Evolutionary conservation across 805 yeast genomes (phyloP).

Genomic region (Candida coquimbonensis): DNA sequence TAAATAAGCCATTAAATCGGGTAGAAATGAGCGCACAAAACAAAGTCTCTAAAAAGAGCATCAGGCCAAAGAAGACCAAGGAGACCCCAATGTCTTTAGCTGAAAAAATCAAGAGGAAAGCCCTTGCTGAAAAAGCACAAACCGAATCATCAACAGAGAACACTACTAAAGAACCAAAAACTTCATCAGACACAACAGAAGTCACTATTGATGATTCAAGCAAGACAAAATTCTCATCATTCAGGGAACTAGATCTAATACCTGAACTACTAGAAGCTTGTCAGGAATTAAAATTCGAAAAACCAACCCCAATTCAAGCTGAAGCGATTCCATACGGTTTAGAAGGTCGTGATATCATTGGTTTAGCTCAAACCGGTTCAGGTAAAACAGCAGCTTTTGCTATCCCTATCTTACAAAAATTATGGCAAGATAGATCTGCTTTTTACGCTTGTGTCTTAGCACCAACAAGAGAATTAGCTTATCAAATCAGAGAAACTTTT

Average conservation of each 20-base stretch:
- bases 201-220: conserved; percentile 8
- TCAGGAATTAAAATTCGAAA: conserved; percentile 60
- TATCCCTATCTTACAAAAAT: conserved; percentile 82
- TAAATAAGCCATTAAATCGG: neutral
- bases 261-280: conserved; percentile 80
- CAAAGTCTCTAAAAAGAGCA: conserved; percentile 16
- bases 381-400: conserved; percentile 99
- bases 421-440: conserved; percentile 86
- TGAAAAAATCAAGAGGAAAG: conserved; percentile 44
- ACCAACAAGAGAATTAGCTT: conserved; percentile 81
- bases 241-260: conserved; percentile 55
- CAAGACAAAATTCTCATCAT: conserved; percentile 30
- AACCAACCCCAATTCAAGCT: conserved; percentile 91
- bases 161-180: conserved; percentile 1
- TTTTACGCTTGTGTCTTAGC: conserved; percentile 84
- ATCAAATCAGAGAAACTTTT: conserved; percentile 88
- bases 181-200: conserved; percentile 12
- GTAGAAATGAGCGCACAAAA: conserved; percentile 2
- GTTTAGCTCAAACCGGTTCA: conserved; percentile 95
- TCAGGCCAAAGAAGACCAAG: conserved; percentile 21
- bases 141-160: conserved; percentile 1
- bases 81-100: conserved; percentile 44
- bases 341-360: conserved; percentile 87
- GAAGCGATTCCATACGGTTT: conserved; percentile 89
- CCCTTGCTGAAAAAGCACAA: conserved; percentile 21